These are phyloP conservation scores for Suillus alpinus DNA, from an alignment of 768 basidiomycete genomes.

Conservation along the genomic window DNA sequence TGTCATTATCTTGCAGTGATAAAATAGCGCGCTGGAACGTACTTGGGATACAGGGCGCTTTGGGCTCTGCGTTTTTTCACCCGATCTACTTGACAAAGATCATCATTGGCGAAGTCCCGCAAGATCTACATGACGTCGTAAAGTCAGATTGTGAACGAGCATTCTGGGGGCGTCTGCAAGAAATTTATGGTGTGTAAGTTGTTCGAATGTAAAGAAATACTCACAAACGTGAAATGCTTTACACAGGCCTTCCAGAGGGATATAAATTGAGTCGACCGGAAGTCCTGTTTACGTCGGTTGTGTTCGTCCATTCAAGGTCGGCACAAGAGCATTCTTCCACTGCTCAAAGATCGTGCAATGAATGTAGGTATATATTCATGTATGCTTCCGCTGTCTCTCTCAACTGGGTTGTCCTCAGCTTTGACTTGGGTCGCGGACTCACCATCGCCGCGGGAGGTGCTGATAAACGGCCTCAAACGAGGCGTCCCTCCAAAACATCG, in stretches of 20 bases:
- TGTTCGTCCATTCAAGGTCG: conserved; percentile 59
- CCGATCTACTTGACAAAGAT: conserved; percentile 68
- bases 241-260: conserved; percentile 42
- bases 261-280: conserved; percentile 50
- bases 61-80: conserved; percentile 51
- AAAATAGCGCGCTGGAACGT: conserved; percentile 89
- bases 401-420: conserved; percentile 37
- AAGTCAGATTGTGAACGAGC: conserved; percentile 66
- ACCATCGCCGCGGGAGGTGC: conserved; percentile 47
- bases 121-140: conserved; percentile 37
- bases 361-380: conserved; percentile 45
- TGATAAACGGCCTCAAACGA: conserved; percentile 79
- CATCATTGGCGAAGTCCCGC: conserved; percentile 70
- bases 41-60: conserved; percentile 82
- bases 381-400: background rate
- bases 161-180: conserved; percentile 54
- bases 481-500: conserved; percentile 75
- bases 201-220: background rate
- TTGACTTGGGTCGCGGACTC: conserved; percentile 68
- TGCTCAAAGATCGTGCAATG: conserved; percentile 56
- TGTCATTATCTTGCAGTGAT: conserved; percentile 91
- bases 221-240: background rate
- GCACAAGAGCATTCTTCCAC: conserved; percentile 9
- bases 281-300: conserved; percentile 55
- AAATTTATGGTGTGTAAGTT: conserved; percentile 35